A percentile compares a stretch with the other conserved stretches of the same genome.
phyloP scores from a whole-genome alignment of 768 basidiomycete species.

The Clitopilus passeckerianus region DNA sequence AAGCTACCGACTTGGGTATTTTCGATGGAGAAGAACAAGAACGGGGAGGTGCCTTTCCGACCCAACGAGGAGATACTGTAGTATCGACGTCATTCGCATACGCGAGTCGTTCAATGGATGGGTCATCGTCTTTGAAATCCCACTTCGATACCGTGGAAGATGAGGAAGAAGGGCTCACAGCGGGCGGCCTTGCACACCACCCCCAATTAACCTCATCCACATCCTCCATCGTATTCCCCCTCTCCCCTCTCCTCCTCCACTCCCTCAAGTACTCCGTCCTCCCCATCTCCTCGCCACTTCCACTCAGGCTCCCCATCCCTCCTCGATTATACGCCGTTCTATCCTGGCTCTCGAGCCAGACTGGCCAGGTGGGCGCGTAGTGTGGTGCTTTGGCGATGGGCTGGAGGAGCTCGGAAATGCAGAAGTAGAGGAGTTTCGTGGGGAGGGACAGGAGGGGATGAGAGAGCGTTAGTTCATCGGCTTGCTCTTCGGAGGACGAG shows the following conservation, averaged over 20 bases:
- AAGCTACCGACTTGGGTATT: neutral
- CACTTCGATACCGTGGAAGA: neutral
- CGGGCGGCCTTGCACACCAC: conserved; percentile 24
- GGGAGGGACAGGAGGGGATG: conserved; percentile 49
- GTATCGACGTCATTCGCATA: neutral
- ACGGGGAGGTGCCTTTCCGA: conserved; percentile 10
- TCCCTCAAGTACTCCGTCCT: neutral
- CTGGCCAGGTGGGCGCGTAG: conserved; percentile 24
- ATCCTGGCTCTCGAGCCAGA: neutral
- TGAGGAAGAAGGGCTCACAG: neutral
- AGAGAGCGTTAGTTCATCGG: too few relatives aligned
- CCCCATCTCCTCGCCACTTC: neutral
- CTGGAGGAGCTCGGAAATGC: conserved; percentile 42
- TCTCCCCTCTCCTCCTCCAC: neutral
- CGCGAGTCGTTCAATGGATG: neutral
- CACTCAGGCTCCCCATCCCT: neutral
- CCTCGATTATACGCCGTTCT: neutral
- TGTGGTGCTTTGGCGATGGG: conserved; percentile 37
- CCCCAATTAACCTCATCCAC: conserved; percentile 49
- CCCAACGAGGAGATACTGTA: conserved; percentile 3
- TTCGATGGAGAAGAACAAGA: too few relatives aligned
- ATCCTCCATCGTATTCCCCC: conserved; percentile 52
- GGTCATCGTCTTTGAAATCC: neutral
- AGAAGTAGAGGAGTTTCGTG: conserved; percentile 60
- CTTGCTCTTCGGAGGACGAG: too few relatives aligned